phyloP scores from a whole-genome alignment of 176 grass and related monocot genomes.

The Cenchrus americanus region DNA sequence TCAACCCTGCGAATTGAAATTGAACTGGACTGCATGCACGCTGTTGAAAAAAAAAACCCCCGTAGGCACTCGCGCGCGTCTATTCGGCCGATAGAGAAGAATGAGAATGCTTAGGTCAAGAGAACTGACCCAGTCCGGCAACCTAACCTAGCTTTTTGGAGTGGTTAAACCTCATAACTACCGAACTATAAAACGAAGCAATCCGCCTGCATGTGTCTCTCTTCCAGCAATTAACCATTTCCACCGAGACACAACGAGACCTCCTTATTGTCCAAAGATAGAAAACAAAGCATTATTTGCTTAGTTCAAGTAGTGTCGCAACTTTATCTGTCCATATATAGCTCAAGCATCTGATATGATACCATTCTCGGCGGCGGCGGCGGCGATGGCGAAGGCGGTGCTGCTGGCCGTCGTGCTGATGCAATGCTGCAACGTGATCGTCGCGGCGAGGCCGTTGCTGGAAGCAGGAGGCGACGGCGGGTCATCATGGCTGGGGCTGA shows the following conservation, averaged over 20 bases:
- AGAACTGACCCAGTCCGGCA: not conserved
- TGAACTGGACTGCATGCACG: not conserved
- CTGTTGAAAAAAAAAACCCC: not conserved
- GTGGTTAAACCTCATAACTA: too few species aligned
- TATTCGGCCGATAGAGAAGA: too few species aligned
- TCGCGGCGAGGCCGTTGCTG: slow-evolving; percentile 17
- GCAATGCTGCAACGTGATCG: slow-evolving; percentile 4
- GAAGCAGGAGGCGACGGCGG: not conserved
- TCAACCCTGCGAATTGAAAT: not conserved
- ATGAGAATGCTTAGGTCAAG: not conserved
- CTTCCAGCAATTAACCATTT: not conserved
- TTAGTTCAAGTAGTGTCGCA: not conserved
- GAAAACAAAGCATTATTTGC: too few species aligned
- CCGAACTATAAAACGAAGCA: slow-evolving; percentile 24
- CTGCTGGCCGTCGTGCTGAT: not conserved
- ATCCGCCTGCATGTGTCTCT: not conserved
- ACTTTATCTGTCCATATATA: too few species aligned
- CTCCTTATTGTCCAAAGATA: too few species aligned
- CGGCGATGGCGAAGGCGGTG: not conserved
- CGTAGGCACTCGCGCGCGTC: not conserved
- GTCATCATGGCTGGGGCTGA: not conserved
- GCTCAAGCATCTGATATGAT: not conserved
- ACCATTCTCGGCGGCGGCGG: not conserved
- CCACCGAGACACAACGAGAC: too few species aligned
- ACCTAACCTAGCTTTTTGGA: not conserved